A percentile compares a stretch with the other conserved stretches of the same genome.
Evolutionary conservation across 2,329 filamentous ascomycete genomes (phyloP).

Genomic region (Colletotrichum siamense): DNA sequence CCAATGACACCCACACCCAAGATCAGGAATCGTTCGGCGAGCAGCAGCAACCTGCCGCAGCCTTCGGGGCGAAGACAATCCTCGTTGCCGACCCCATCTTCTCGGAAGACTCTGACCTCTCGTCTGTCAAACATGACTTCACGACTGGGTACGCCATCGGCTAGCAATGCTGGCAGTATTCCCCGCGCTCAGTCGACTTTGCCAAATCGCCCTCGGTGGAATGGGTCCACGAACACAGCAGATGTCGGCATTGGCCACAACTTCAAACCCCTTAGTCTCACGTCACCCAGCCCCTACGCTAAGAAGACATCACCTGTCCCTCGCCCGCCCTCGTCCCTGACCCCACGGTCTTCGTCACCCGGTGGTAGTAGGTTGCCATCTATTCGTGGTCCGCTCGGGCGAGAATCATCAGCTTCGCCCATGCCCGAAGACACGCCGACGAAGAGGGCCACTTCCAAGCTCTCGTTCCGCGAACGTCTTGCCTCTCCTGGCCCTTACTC

Average conservation of each 20-base stretch:
- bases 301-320: conserved; percentile 47
- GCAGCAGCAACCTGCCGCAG: conserved; percentile 50
- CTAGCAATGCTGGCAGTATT: conserved; percentile 29
- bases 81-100: conserved; percentile 50
- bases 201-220: conserved; percentile 75
- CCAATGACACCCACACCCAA: conserved; percentile 49
- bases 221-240: conserved; percentile 66
- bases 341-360: conserved; percentile 39
- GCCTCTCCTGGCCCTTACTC: conserved; percentile 53
- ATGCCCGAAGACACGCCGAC: conserved; percentile 51
- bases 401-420: conserved; percentile 54
- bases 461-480: conserved; percentile 61
- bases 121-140: conserved; percentile 53
- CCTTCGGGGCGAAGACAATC: conserved; percentile 52
- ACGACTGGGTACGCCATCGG: conserved; percentile 52
- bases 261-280: conserved; percentile 67
- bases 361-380: conserved; percentile 53
- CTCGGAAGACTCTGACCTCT: conserved; percentile 47
- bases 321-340: conserved; percentile 48
- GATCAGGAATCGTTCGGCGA: conserved; percentile 53
- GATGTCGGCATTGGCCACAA: conserved; percentile 72
- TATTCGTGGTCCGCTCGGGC: conserved; percentile 52
- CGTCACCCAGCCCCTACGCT: conserved; percentile 63
- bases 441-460: conserved; percentile 45
- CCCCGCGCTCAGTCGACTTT: conserved; percentile 52